These are phyloP conservation scores for Colletotrichum sp. DNA, from an alignment of 2,329 filamentous ascomycete genomes.

Conservation along the genomic window DNA sequence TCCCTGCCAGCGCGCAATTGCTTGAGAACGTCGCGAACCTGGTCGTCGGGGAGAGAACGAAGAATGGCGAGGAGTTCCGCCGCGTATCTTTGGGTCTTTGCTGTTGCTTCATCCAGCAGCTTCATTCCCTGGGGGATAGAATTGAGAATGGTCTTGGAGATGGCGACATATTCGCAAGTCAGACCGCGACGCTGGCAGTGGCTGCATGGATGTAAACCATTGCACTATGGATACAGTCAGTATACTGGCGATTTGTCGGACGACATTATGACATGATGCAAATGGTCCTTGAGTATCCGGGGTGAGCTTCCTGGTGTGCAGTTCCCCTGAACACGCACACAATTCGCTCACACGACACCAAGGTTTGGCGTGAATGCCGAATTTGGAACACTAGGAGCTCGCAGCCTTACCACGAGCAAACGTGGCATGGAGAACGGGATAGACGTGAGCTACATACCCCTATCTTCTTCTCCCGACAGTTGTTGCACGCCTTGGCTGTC, in stretches of 20 bases:
- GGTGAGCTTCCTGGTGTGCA: background rate
- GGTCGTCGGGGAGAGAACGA: background rate
- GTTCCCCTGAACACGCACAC: background rate
- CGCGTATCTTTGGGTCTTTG: background rate
- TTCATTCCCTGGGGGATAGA: conserved; percentile 3
- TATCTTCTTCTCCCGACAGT: conserved; percentile 15
- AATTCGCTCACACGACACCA: background rate
- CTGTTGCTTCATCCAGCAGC: background rate
- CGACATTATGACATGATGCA: background rate
- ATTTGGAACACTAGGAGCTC: background rate
- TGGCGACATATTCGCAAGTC: background rate
- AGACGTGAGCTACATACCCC: background rate
- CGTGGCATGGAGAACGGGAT: background rate
- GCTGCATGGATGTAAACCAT: conserved; percentile 2
- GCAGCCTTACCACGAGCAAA: background rate
- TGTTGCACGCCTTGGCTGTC: background rate
- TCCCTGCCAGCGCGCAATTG: background rate
- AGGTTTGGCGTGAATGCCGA: background rate
- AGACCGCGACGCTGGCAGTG: conserved; percentile 9
- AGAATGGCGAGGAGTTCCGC: background rate
- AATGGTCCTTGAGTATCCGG: background rate
- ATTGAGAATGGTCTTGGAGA: conserved; percentile 8
- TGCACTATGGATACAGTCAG: background rate
- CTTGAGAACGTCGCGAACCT: background rate
- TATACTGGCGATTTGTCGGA: background rate